Evolutionary conservation across 805 yeast species (phyloP), one percentile per base, ranked within the genome.

Genomic region (Kazachstania psychrophila): DNA sequence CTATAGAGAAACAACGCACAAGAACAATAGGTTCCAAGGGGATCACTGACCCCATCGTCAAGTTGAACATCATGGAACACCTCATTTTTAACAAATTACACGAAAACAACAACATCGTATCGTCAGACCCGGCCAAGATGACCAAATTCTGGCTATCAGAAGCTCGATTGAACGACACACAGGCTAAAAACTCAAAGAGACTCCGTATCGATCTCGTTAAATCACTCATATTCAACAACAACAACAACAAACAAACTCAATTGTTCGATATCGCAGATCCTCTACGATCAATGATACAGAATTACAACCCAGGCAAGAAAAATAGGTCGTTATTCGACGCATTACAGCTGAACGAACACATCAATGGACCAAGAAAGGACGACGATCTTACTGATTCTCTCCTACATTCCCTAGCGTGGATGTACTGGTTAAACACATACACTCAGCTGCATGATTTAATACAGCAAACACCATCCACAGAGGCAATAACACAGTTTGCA

Each of bases 381-480:
- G 88, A 79, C 51, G 88, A 79, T 51, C 58, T 79, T 38, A 71
- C 77, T 7, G 88, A 79, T 51, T 66, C 79, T 1, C 58, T 79
- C n/a, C 56, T 79, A 12, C 84, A 79, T 52, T 81, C 74, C 1
- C 41, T 77, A 2, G 65, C 72, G 1, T 70, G 73, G 65, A 36
- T 62, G 11, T 48, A 58, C 10, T 75, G 78, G 72, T 24, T 52
- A 1, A 34, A 29, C 14, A 38, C 42, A 15, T 54, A 47, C 25
- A 9, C 16, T 8, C 17, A 28, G 6, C 11, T 23, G 7, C n/a
- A 11, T 13, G 17, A 27, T 7, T 5, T 27, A n/a, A 8, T 6
- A 13, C 10, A 8, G 11, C 28, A 25, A n/a, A 25, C 6, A 11
- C 11, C n/a, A 25, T 5, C 6, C 7, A n/a, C 28, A 6, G 4